Evolutionary conservation across 805 yeast species (phyloP).

Genomic region (Kodamaea sagamina): DNA sequence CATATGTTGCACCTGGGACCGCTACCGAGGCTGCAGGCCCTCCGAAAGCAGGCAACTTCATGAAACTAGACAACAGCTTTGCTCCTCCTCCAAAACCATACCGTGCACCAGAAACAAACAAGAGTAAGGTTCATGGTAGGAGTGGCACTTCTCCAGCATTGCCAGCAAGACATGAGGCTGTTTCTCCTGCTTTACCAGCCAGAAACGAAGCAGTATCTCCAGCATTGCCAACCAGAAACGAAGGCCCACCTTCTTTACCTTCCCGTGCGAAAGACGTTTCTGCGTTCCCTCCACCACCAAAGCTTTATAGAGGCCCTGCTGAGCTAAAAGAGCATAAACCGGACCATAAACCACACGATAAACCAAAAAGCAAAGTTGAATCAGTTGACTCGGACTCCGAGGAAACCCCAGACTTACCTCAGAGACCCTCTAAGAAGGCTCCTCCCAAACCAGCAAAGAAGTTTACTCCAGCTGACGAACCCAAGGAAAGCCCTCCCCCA

Average conservation of each 20-base stretch:
- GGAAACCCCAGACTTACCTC: neutral
- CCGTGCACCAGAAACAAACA: slow-evolving; percentile 11
- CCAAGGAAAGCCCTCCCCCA: neutral
- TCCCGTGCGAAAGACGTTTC: slow-evolving; percentile 3
- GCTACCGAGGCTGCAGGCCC: neutral
- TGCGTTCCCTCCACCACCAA: slow-evolving; percentile 21
- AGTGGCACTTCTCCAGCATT: no score
- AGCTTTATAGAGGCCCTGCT: slow-evolving; percentile 14
- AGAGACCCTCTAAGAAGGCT: slow-evolving; percentile 24
- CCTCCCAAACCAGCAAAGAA: slow-evolving; percentile 48
- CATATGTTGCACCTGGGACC: neutral
- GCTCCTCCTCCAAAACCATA: slow-evolving; percentile 50
- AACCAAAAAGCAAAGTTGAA: no score
- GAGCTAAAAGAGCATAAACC: no score
- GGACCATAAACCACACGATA: no score
- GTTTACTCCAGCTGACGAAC: slow-evolving; percentile 11
- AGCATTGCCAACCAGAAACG: neutral
- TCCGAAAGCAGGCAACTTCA: slow-evolving; percentile 18
- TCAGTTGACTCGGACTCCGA: no score
- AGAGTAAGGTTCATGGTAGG: no score
- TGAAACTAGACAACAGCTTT: slow-evolving; percentile 39
- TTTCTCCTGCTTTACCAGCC: neutral
- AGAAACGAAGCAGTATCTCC: neutral
- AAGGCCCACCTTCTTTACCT: slow-evolving; percentile 6
- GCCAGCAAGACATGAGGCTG: no score